Base-by-base conservation (phyloP, 1,284 basidiomycete genomes). In the Hortiboletus rubellus region DNA sequence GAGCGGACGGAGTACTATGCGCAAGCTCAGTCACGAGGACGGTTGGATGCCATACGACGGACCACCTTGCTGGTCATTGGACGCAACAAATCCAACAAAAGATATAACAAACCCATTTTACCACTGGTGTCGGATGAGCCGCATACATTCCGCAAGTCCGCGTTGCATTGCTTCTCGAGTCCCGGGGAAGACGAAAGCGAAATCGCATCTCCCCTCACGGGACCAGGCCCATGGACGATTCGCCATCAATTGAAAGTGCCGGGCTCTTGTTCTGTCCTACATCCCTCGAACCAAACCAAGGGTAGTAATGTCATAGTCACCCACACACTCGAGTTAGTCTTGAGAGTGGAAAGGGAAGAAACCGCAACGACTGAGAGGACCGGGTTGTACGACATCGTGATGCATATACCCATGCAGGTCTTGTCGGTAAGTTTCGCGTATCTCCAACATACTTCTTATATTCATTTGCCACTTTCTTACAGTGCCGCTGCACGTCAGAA, bases 341-440 rank as follows among this genome's bases (percentile, higher is more conserved):
- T 98, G 62, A 81, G 95, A 17, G 90, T 98, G 15, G 91, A 96
- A 73, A 81, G 88, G 41, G 91, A 90, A 1, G 85, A 87, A 64
- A 61, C 74, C 30, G 89, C 91, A 64, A 91, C 93, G 71, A 85
- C 79, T 5, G 82, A 89, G 42, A 88, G 85, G 60, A 94, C 7
- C 27, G 27, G 93, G 72, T 73, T 91, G 67, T 95, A 91, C 74
- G 96, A 98, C 73, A 94, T 98, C 64, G 88, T 95, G 50, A 87
- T 98, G 55, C 91, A 93, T 66, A 84, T 85, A 0, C 92, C 92
- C 0, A 79, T 95, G 31, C 84, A 88, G 55, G 84, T 94, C 55
- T 80, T 93, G 52, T 91, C 91, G 9, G 91, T 92, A 58, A 77
- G 89, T 75, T 43, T 33, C 31, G 14, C 22, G 5, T 47, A 40